Evolutionary conservation across 169 alveolate species (phyloP).

Genomic region (Plasmodium billcollinsi): DNA sequence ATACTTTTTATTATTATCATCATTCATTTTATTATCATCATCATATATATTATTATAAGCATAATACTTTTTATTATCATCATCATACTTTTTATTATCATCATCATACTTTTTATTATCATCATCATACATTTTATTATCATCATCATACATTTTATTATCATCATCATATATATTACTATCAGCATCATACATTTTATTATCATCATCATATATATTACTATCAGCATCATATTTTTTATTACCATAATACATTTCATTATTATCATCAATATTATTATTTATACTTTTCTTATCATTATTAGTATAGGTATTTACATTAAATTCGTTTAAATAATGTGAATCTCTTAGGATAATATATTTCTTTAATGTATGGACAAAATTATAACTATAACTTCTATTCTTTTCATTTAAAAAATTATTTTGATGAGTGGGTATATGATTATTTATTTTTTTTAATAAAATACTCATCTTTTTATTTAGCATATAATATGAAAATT

Average conservation of each 20-base stretch:
- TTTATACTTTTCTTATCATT: slow-evolving; percentile 2
- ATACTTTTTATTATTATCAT: not conserved
- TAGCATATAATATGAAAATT: slow-evolving; percentile 15
- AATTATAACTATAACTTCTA: slow-evolving; percentile 42
- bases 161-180: not conserved
- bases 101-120: not conserved
- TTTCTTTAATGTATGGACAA: slow-evolving; percentile 24
- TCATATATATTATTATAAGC: not conserved
- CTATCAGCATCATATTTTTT: not conserved
- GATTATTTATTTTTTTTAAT: slow-evolving; percentile 36
- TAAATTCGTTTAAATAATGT: not conserved
- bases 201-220: not conserved
- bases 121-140: not conserved
- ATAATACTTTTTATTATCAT: not conserved
- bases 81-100: not conserved
- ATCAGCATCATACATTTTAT: not conserved
- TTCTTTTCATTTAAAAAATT: slow-evolving; percentile 6
- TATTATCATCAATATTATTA: slow-evolving; percentile 5
- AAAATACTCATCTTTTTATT: slow-evolving; percentile 54
- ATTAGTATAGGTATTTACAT: not conserved
- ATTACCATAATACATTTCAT: not conserved
- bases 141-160: not conserved
- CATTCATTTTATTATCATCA: not conserved
- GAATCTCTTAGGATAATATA: slow-evolving; percentile 16
- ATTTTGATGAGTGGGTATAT: slow-evolving; percentile 1